Evolutionary conservation across 1,284 basidiomycete species (phyloP), one percentile per base, ranked within the genome.

Genomic region (Austroboletus rostrupii): DNA sequence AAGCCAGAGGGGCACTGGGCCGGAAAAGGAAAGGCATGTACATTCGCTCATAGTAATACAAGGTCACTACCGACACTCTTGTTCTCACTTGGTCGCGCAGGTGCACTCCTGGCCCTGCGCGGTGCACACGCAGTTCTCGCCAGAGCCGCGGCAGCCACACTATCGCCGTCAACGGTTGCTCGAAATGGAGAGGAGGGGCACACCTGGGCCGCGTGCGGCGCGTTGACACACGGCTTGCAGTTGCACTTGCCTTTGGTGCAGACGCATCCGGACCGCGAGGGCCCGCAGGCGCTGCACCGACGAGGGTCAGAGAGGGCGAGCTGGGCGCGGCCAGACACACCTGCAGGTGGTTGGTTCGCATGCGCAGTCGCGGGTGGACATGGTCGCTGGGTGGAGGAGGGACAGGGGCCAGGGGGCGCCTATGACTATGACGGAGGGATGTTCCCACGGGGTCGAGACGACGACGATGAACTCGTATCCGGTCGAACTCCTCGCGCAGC

Each of bases 401-500:
- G 14, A 3, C 17, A n/a, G 8, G 14, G 8, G 14, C 19, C 13
- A 23, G 21, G 3, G 6, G 21, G 4, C 4, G 6, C 21, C 21
- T 3, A 23, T 23, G 21, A 23, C 21, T n/a, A 33, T 33, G 28
- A 28, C 2, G 28, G 6, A 9, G 28, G 4, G 10, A 28, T 28
- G 17, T 53, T 55, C 48, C 43, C 55, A 56, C 55, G 54, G 28
- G n/a, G n/a, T n/a, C n/a, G n/a, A n/a, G n/a, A n/a, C 17, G 35
- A 33, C 41, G 40, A 42, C 43, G 33, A 94, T 94, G 92, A 94
- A 94, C 69, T 92, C 90, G 23, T 94, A 94, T 72, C 91, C 91
- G 13, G 75, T 80, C 50, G 90, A 93, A 70, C 74, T 94, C 50
- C 75, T 95, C 55, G 76, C 80, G 39, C 93, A 96, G 67, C 81